These are phyloP conservation scores for Botrytis fragariae DNA, from an alignment of 2,329 filamentous ascomycete species.

Conservation along the genomic window DNA sequence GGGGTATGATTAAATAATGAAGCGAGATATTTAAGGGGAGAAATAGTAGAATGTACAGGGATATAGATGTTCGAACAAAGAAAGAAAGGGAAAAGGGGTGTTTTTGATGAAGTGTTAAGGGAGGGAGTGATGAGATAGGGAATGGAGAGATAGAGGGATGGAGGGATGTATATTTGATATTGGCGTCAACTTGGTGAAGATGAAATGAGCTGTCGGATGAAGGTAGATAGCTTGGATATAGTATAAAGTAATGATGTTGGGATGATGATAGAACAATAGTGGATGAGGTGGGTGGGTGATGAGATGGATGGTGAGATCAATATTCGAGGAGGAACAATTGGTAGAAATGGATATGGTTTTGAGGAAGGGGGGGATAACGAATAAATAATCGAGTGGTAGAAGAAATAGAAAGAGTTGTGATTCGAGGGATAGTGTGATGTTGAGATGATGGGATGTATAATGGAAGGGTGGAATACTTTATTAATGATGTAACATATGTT, in stretches of 20 bases:
- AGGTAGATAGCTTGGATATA: background rate
- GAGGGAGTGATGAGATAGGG: no score
- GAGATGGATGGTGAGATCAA: background rate
- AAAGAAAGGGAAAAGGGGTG: background rate
- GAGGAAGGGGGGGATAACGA: rapidly evolving
- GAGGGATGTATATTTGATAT: no score
- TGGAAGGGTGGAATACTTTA: no score
- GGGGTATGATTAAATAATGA: no score
- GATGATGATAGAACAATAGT: background rate
- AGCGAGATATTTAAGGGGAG: no score
- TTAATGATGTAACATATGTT: background rate
- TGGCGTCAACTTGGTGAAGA: no score
- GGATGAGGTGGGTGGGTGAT: no score
- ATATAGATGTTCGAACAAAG: background rate
- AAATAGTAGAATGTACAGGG: background rate
- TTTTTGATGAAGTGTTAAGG: background rate
- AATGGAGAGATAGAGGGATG: background rate
- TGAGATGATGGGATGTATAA: no score
- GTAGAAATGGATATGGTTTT: background rate
- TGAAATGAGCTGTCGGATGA: no score
- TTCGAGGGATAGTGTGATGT: background rate
- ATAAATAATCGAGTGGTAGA: background rate
- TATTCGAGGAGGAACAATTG: background rate
- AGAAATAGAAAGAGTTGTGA: background rate
- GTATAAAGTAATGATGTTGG: background rate